Conservation (phyloP, 768 basidiomycete genomes). For the Trametes elegans region DNA sequence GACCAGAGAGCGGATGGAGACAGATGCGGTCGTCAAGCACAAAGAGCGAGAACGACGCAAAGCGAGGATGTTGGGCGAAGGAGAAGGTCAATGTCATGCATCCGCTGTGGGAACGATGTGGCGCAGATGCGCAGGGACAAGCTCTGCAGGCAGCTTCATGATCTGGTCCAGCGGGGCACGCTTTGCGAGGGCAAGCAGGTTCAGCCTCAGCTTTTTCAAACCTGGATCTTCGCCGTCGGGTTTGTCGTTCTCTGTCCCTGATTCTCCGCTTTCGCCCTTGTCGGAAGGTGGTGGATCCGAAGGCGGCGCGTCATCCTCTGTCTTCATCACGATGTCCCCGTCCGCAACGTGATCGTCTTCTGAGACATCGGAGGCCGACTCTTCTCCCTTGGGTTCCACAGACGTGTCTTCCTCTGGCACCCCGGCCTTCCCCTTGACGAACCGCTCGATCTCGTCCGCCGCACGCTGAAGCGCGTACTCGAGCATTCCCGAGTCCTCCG, state of each 20-base stretch:
- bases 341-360: no score
- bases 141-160: constrained; percentile 56
- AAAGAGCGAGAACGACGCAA: background rate
- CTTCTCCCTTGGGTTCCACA: no score
- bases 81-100: background rate
- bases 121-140: constrained; percentile 66
- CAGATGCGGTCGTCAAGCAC: no score
- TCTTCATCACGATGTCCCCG: constrained; percentile 19
- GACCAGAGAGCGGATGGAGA: no score
- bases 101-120: constrained; percentile 54
- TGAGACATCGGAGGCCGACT: no score
- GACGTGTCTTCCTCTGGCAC: no score
- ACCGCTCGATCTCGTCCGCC: constrained; percentile 47
- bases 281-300: no score
- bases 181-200: constrained; percentile 74
- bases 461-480: constrained; percentile 58
- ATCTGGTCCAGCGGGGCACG: constrained; percentile 74
- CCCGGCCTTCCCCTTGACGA: constrained; percentile 29
- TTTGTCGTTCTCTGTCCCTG: background rate
- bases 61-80: background rate
- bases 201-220: constrained; percentile 61
- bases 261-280: no score
- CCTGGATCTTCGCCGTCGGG: constrained; percentile 40
- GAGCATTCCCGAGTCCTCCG: constrained; percentile 46
- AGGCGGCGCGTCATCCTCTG: constrained; percentile 6